phyloP scores from a whole-genome alignment of 176 grass and related monocot genomes.

The Urochloa ruziziensis region DNA sequence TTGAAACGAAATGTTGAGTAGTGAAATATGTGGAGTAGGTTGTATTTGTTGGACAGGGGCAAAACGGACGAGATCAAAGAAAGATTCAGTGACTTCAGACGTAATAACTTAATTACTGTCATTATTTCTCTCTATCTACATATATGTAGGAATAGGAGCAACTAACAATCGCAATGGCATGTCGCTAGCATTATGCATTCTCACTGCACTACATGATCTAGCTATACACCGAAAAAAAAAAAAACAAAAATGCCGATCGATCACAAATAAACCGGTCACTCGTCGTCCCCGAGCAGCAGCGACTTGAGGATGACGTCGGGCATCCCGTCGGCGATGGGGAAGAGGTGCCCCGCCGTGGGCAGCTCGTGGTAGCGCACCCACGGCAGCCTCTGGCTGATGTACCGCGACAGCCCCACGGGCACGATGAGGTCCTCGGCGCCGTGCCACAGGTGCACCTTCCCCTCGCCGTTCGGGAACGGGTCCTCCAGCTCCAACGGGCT shows the following conservation, averaged over 20 bases:
- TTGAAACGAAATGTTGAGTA: too few species aligned
- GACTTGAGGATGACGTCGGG: conserved; percentile 56
- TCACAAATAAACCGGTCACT: background rate
- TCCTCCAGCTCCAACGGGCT: conserved; percentile 68
- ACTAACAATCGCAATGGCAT: background rate
- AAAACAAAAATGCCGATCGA: background rate
- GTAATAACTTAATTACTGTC: background rate
- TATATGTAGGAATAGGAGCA: background rate
- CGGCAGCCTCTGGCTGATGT: conserved; percentile 56
- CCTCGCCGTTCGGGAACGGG: conserved; percentile 71
- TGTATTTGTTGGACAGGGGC: too few species aligned
- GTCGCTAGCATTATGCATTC: background rate
- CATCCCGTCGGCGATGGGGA: conserved; percentile 61
- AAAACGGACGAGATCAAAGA: too few species aligned
- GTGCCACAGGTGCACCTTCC: conserved; percentile 80
- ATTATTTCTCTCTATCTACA: background rate
- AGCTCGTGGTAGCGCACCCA: conserved; percentile 89
- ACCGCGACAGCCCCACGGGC: conserved; percentile 58
- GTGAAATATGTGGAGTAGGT: too few species aligned
- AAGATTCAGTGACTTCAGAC: too few species aligned
- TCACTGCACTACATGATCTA: background rate
- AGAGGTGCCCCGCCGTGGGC: conserved; percentile 65
- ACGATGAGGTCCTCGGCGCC: conserved; percentile 69
- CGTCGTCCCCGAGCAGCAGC: conserved; percentile 43
- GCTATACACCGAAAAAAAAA: background rate